Evolutionary conservation across 768 basidiomycete species (phyloP), one percentile per base, ranked within the genome.

Genomic region (Mycena epipterygia): DNA sequence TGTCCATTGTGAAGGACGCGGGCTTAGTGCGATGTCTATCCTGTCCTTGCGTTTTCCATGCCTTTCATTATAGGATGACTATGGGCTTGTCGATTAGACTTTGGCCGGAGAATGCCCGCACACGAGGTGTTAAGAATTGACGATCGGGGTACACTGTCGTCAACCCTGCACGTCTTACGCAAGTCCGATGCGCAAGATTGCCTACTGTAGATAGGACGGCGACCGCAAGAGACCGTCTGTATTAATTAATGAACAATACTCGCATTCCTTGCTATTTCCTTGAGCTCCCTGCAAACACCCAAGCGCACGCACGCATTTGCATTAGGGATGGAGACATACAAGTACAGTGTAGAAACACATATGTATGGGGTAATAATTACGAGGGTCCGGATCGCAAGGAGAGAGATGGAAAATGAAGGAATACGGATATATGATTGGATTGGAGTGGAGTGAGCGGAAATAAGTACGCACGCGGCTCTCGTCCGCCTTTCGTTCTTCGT

Each of bases 331-430:
- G 9, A 23, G 21, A 52, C 51, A 52, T 52, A 52, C 30, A 32
- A 52, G 51, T 52, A 52, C 51, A 52, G 51, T 52, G 51, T 52
- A 52, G 51, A 52, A 52, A 52, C 51, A 52, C 51, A 52, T 29
- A 29, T 52, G 51, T 52, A 30, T 30, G 51, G 16, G 21, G 30
- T 52, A 32, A 30, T 52, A 52, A n/a, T 52, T 52, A 32, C 27
- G 30, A 32, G n/a, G n/a, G 29, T 6, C 14, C 9, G 23, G 27
- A 16, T 29, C 5, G 14, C 11, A 52, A 32, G 17, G 51, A 52
- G 51, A 2, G 51, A 51, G 51, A 17, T 9, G 37, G 19, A 23
- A 21, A 17, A 8, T 6, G 30, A 52, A 17, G 48, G 27, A 29
- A 7, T 12, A 52, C 23, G 51, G 19, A 44, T n/a, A 48, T 25